Evolutionary conservation across 768 basidiomycete species (phyloP).

Genomic region (Boletus patriciae): DNA sequence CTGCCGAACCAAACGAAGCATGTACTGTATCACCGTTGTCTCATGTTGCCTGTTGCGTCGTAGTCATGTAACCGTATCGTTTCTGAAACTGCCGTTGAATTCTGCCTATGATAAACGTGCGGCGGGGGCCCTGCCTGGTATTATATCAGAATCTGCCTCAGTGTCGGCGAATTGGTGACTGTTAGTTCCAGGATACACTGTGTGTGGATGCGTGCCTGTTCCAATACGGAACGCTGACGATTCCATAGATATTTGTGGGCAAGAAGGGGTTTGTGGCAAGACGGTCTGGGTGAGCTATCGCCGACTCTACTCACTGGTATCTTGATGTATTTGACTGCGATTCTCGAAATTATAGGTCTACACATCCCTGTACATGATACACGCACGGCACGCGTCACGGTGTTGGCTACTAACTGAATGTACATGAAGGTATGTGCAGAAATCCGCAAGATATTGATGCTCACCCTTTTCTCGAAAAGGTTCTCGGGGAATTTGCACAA

Average conservation of each 20-base stretch:
- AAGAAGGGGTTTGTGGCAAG: conserved; percentile 76
- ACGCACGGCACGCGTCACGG: conserved; percentile 97
- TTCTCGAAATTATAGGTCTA: conserved; percentile 55
- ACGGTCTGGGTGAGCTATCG: conserved; percentile 68
- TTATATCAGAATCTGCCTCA: no score
- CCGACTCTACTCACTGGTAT: neutral
- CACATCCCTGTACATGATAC: neutral
- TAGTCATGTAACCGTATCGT: no score
- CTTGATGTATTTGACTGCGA: neutral
- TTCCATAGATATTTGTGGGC: conserved; percentile 73
- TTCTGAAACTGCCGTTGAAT: no score
- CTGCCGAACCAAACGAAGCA: no score
- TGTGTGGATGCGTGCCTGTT: conserved; percentile 27
- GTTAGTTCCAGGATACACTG: conserved; percentile 51
- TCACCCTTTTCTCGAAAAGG: conserved; percentile 36
- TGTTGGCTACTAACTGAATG: conserved; percentile 91
- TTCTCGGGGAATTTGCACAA: conserved; percentile 52
- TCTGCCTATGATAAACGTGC: no score
- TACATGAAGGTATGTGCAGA: conserved; percentile 65
- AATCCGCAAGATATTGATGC: neutral
- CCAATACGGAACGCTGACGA: neutral
- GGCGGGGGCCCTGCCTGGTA: no score
- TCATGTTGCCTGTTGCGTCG: no score
- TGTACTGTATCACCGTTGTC: no score
- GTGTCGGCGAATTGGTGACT: neutral